Percentiles rank a stretch among this genome's conserved stretches.
phyloP scores from a whole-genome alignment of 202 grass and related monocot species.

The Digitaria exilis region DNA sequence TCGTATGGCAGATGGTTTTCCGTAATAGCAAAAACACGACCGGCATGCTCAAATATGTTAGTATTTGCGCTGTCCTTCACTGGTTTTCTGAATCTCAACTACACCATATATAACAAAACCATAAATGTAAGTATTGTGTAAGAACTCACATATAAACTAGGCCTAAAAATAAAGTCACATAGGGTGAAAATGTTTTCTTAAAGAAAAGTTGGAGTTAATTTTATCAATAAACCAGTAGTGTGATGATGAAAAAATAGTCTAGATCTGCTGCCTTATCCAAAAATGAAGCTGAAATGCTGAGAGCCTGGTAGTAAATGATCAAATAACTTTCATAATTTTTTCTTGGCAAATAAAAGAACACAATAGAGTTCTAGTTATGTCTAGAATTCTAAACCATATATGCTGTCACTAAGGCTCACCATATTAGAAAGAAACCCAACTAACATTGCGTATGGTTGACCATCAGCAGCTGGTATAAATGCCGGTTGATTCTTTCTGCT shows the following conservation, averaged over 20 bases:
- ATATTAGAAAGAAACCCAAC: constrained; percentile 23
- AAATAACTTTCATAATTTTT: not conserved
- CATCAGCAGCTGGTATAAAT: constrained; percentile 34
- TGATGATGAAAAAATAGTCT: no score
- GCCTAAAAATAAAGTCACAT: not conserved
- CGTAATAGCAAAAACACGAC: constrained; percentile 31
- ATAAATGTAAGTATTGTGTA: not conserved
- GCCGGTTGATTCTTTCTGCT: not conserved
- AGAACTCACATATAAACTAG: not conserved
- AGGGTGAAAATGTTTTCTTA: no score
- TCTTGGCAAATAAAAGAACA: no score
- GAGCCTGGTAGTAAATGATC: no score
- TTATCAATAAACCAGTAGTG: no score
- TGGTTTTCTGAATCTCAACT: constrained; percentile 41
- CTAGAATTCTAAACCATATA: no score
- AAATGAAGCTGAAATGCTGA: no score
- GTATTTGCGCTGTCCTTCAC: constrained; percentile 38
- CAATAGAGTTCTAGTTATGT: no score
- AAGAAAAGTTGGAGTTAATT: no score
- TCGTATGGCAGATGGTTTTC: constrained; percentile 40
- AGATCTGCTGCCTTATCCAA: no score
- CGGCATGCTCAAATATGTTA: constrained; percentile 45
- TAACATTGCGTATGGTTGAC: constrained; percentile 24
- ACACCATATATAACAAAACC: not conserved
- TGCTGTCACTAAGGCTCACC: constrained; percentile 3